These are phyloP conservation scores for Paecilomyces fulvus DNA, from an alignment of 2,329 filamentous ascomycete species.

Conservation along the genomic window DNA sequence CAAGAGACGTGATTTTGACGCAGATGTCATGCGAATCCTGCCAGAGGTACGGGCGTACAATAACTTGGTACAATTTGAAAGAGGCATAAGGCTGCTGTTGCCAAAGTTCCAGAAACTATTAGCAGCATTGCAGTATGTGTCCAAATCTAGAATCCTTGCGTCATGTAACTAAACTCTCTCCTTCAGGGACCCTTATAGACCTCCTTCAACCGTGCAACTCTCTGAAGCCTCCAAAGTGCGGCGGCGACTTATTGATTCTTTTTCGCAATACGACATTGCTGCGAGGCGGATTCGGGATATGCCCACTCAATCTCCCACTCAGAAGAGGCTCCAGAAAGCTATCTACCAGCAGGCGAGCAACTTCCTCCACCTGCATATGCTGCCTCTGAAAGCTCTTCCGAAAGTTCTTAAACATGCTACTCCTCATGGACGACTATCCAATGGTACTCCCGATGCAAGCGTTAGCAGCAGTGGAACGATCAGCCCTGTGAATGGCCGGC, in stretches of 20 bases:
- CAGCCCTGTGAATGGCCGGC: slow-evolving; percentile 9
- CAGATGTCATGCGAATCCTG: slow-evolving; percentile 58
- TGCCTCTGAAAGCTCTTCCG: slow-evolving; percentile 70
- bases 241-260: slow-evolving; percentile 81
- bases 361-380: slow-evolving; percentile 84
- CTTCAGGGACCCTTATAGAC: slow-evolving; percentile 51
- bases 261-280: slow-evolving; percentile 76
- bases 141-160: background rate
- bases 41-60: slow-evolving; percentile 73
- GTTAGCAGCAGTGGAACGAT: slow-evolving; percentile 14
- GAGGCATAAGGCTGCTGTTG: slow-evolving; percentile 71
- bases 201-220: slow-evolving; percentile 61
- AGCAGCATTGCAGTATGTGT: slow-evolving; percentile 54
- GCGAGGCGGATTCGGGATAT: slow-evolving; percentile 75
- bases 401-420: slow-evolving; percentile 57
- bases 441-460: slow-evolving; percentile 13
- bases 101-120: slow-evolving; percentile 78
- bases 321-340: slow-evolving; percentile 67
- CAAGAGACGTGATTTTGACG: slow-evolving; percentile 66
- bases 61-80: slow-evolving; percentile 77
- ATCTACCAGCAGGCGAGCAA: slow-evolving; percentile 73
- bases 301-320: slow-evolving; percentile 61
- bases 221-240: slow-evolving; percentile 80
- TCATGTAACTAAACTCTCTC: slow-evolving; percentile 4
- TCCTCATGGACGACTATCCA: slow-evolving; percentile 36